Conservation (phyloP, 1,284 basidiomycete species). For the Ceratobasidium sp. region DNA sequence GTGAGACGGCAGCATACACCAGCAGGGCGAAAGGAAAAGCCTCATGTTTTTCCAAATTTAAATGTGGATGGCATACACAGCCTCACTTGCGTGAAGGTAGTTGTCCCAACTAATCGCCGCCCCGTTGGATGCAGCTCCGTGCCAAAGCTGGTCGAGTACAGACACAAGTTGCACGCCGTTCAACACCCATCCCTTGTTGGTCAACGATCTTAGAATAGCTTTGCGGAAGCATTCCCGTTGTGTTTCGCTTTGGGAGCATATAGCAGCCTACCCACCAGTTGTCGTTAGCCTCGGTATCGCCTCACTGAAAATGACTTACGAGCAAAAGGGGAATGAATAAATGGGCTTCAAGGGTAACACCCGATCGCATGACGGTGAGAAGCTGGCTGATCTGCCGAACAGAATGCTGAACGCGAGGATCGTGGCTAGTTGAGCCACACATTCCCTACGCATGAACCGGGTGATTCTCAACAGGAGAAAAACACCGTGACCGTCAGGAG, state of each 20-base stretch:
- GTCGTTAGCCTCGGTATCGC: not conserved
- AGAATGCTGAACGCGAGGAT: conserved; percentile 8
- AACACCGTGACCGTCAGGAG: not conserved
- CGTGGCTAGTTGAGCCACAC: conserved; percentile 16
- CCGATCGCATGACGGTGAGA: not conserved
- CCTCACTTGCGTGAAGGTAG: conserved; percentile 13
- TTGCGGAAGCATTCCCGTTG: not conserved
- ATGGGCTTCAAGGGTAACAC: not conserved
- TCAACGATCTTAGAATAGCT: not conserved
- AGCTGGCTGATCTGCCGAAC: conserved; percentile 7
- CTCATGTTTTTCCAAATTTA: too few relatives aligned
- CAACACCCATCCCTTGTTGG: not conserved
- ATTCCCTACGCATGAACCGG: conserved; percentile 7
- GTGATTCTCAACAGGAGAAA: too few relatives aligned
- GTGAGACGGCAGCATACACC: too few relatives aligned
- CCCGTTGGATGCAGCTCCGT: not conserved
- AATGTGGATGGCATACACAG: not conserved
- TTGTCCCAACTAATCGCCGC: conserved; percentile 7
- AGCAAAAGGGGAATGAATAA: not conserved
- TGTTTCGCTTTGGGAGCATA: conserved; percentile 15
- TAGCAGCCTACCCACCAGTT: not conserved
- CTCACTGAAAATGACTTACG: not conserved
- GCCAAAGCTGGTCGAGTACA: conserved; percentile 21
- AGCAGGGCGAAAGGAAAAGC: too few relatives aligned
- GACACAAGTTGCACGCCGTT: not conserved